These are phyloP conservation scores for Podila epigama DNA, from an alignment of 192 early-diverging fungal species.

Conservation along the genomic window DNA sequence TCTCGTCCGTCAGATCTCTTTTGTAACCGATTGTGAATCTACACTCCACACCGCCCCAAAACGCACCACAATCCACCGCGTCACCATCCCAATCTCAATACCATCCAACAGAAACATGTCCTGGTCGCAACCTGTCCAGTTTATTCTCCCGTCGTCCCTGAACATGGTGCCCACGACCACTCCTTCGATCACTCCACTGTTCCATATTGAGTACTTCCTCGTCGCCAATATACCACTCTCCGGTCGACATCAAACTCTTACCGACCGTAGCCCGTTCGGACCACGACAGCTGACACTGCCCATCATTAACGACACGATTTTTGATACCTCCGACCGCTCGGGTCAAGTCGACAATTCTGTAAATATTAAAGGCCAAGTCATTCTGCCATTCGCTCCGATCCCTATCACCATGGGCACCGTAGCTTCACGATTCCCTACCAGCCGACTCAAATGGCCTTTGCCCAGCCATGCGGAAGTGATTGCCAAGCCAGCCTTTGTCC, in stretches of 20 bases:
- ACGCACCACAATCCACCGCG: conserved; percentile 8
- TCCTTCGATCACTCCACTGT: conserved; percentile 9
- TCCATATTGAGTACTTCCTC: conserved; percentile 26
- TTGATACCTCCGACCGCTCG: neutral
- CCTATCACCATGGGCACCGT: conserved; percentile 23
- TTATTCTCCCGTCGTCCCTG: conserved; percentile 9
- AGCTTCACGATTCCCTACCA: neutral
- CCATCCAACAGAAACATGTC: conserved; percentile 6
- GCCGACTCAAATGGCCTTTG: conserved; percentile 24
- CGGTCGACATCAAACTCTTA: conserved; percentile 10
- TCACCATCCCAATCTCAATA: conserved; percentile 24
- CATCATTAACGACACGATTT: conserved; percentile 3
- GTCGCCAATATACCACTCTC: conserved; percentile 16
- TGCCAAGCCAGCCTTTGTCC: conserved; percentile 22
- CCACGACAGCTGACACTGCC: neutral
- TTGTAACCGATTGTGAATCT: neutral
- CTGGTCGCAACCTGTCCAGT: conserved; percentile 35
- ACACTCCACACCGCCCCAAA: neutral
- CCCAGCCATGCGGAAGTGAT: conserved; percentile 21
- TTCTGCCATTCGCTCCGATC: conserved; percentile 19
- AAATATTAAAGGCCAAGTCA: neutral
- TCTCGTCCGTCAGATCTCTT: conserved; percentile 23
- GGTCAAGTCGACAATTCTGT: neutral
- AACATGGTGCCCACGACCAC: conserved; percentile 16
- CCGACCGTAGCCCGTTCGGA: conserved; percentile 12